phyloP scores from a whole-genome alignment of 306 rosid species.

The Casuarina equisetifolia region DNA sequence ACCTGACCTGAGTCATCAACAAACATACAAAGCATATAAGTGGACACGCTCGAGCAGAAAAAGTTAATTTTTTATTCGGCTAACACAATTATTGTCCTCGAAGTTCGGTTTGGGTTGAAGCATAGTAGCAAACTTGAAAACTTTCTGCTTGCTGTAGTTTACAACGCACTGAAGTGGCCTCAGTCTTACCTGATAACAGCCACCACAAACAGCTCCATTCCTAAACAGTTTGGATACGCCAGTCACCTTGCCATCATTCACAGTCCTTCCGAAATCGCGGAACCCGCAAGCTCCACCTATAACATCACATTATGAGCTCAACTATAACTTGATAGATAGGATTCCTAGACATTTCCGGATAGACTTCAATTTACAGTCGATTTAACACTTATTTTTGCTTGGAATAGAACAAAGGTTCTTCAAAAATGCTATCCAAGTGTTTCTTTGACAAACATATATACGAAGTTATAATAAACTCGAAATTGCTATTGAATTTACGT shows the following conservation, averaged over 20 bases:
- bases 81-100: neutral
- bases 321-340: neutral
- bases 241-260: slow-evolving; percentile 72
- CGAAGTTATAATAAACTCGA: no score
- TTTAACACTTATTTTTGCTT: no score
- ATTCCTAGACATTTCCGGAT: neutral
- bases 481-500: no score
- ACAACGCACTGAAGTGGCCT: neutral
- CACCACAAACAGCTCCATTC: slow-evolving; percentile 82
- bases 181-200: slow-evolving; percentile 69
- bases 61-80: no score
- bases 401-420: neutral
- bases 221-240: slow-evolving; percentile 69
- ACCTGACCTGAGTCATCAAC: slow-evolving; percentile 43
- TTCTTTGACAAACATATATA: no score
- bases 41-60: no score
- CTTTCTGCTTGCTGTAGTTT: neutral
- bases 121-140: no score
- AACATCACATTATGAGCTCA: slow-evolving; percentile 5
- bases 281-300: slow-evolving; percentile 90
- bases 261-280: slow-evolving; percentile 73
- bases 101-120: neutral
- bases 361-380: no score
- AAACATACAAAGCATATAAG: neutral
- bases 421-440: neutral